Evolutionary conservation across 2,329 filamentous ascomycete genomes (phyloP).

Genomic region (Ceratocystis destructans): DNA sequence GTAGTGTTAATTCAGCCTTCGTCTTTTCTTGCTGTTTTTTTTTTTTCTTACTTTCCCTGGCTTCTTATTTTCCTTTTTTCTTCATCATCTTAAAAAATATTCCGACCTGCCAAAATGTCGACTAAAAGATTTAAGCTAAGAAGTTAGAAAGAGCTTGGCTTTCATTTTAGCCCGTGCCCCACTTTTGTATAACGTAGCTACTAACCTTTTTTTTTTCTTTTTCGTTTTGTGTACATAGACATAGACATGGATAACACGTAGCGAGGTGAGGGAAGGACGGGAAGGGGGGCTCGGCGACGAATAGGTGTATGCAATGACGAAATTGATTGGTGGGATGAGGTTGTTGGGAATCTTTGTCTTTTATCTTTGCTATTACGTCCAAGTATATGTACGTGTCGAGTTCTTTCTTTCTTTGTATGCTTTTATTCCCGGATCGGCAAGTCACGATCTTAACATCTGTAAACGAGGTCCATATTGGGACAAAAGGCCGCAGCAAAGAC

Average conservation of each 20-base stretch:
- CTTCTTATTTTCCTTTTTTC: not conserved
- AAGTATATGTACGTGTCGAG: no score
- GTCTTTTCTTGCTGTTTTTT: not conserved
- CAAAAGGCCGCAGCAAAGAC: not conserved
- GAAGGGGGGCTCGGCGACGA: no score
- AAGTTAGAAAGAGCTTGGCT: not conserved
- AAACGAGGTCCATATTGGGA: not conserved
- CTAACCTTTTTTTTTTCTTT: no score
- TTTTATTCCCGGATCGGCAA: not conserved
- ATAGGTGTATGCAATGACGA: no score
- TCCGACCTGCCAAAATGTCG: not conserved
- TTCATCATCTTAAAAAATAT: not conserved
- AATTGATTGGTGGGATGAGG: no score
- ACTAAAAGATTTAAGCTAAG: not conserved
- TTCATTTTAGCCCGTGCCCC: not conserved
- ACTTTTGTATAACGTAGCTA: not conserved
- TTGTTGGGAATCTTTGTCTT: no score
- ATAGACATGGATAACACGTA: not conserved
- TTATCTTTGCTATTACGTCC: no score
- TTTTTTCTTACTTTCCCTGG: not conserved
- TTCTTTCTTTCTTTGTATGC: not conserved
- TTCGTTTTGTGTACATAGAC: no score
- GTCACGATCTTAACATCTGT: not conserved
- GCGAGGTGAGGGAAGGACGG: not conserved
- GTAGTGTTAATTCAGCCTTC: not conserved